Evolutionary conservation across 306 rosid genomes (phyloP), one percentile per base, ranked within the genome.

Genomic region (Ziziphus jujuba): DNA sequence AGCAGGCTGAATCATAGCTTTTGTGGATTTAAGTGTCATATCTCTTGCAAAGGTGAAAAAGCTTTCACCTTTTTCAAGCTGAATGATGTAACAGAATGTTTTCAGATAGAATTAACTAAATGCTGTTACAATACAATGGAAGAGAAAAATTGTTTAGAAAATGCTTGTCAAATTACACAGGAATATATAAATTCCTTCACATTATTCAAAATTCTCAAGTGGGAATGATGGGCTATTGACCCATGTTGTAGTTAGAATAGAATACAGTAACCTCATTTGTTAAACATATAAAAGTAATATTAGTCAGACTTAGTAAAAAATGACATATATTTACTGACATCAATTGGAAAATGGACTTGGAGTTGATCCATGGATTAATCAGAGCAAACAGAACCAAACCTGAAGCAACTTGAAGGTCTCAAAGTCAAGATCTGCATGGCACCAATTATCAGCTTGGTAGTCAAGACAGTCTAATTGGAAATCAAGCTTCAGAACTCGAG

Each of bases 391-490:
- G 65, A 79, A 43, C 49, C 65, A 25, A 60, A 91, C 98, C 98
- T 92, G 98, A 72, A 90, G 97, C 73, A 78, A 40, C 80, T 76
- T 72, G 83, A 93, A 93, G 71, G 97, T 90, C 76, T 93, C 98
- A n/a, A 67, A 93, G 73, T 93, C 98, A 35, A 93, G 96, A 80
- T 93, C 98, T 43, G 98, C 97, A 75, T 93, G 98, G 80, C 76
- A 87, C 90, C 90, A 93, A 75, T 90, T 93, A 20, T 78, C 69
- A 73, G 86, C 70, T 72, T 90, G 75, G 70, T 90, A 93, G 84
- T 80, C 75, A 35, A 93, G 95, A 73, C 89, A 88, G 71, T 93
- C 98, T 67, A 90, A 72, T 62, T 93, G 98, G 73, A 93, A 93
- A 75, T 90, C 95, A 62, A 93, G 98, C 21, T 0, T 69, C 54